Evolutionary conservation across 73 alveolate genomes (phyloP), one percentile per base, ranked within the genome.

Genomic region (Paramecium primaurelia): DNA sequence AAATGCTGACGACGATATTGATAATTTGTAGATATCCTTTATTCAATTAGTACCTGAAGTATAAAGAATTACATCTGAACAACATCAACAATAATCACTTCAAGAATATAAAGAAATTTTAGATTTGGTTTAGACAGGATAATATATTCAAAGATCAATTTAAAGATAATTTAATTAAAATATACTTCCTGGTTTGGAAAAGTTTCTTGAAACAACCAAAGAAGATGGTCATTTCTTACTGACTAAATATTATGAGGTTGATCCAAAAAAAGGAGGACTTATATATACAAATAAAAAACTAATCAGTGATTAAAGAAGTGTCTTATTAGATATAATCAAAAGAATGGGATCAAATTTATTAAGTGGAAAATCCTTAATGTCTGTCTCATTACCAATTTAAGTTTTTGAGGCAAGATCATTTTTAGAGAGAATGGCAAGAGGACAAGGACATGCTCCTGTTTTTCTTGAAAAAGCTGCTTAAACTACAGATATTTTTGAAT

Each of bases 261-360:
- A 88, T 37, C 88, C 75, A 69, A 68, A 88, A 77, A 88, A 88
- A 42, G 93, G 93, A 30, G 90, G 93, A 16, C 38, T 88, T 4
- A 88, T 80, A 26, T 88, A 68, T 26, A 54, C 64, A 11, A 88
- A 88, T 71, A 80, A 88, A 54, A 49, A 37, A 25, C 32, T 88
- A 12, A 69, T 88, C 20, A 69, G 59, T 26, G 77, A 88, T 28
- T 25, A 88, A 69, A 88, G 71, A 30, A 80, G 83, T 37, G 93
- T 88, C 18, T 54, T 88, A 28, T 16, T 88, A 6, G 86, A 69
- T 75, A 88, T 88, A 28, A 64, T 88, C 30, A 88, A 88, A 42
- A 88, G 93, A 44, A 88, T 88, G 47, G 93, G 93, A n/a, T 88
- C 93, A 4, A 88, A 88, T 68, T 36, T 88, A 8, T 40, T 88